Evolutionary conservation across 305 asterid genomes (phyloP).

Genomic region (Euphrasia arctica): DNA sequence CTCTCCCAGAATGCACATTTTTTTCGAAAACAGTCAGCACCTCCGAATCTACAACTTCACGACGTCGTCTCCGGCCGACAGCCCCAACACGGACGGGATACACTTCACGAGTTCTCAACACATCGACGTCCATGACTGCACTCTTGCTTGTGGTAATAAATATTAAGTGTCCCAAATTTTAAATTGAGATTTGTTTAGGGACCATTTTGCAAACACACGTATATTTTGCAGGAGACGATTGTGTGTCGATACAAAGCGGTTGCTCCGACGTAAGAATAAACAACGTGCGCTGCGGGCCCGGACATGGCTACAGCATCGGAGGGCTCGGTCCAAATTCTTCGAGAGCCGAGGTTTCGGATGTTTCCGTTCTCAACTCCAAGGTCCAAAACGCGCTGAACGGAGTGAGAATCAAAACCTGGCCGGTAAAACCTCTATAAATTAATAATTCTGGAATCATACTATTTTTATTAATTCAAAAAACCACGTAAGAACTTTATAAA

Average conservation of each 20-base stretch:
- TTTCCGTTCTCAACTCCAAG: slow-evolving; percentile 21
- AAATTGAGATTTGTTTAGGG: no score
- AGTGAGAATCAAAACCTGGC: slow-evolving; percentile 37
- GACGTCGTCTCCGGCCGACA: slow-evolving; percentile 22
- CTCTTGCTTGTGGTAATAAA: slow-evolving; percentile 29
- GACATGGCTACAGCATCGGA: slow-evolving; percentile 36
- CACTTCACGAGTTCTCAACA: slow-evolving; percentile 28
- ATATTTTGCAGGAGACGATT: slow-evolving; percentile 28
- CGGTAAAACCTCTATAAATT: slow-evolving; percentile 17
- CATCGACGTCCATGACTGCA: slow-evolving; percentile 17
- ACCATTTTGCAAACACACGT: neutral
- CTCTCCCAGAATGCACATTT: slow-evolving; percentile 25
- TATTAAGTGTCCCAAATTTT: neutral
- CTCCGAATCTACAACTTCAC: slow-evolving; percentile 8
- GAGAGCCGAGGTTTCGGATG: slow-evolving; percentile 15
- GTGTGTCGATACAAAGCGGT: slow-evolving; percentile 31
- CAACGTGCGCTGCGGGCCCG: slow-evolving; percentile 30
- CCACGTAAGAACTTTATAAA: no score
- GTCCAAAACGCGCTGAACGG: slow-evolving; percentile 26
- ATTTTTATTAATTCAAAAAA: no score
- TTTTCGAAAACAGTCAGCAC: neutral
- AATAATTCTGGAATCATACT: no score
- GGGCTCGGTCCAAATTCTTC: slow-evolving; percentile 14
- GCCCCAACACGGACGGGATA: slow-evolving; percentile 33
- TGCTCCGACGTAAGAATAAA: slow-evolving; percentile 22